Evolutionary conservation across 352 stramenopile species (phyloP), one percentile per base, ranked within the genome.

Genomic region (Phytophthora fragariaefolia): DNA sequence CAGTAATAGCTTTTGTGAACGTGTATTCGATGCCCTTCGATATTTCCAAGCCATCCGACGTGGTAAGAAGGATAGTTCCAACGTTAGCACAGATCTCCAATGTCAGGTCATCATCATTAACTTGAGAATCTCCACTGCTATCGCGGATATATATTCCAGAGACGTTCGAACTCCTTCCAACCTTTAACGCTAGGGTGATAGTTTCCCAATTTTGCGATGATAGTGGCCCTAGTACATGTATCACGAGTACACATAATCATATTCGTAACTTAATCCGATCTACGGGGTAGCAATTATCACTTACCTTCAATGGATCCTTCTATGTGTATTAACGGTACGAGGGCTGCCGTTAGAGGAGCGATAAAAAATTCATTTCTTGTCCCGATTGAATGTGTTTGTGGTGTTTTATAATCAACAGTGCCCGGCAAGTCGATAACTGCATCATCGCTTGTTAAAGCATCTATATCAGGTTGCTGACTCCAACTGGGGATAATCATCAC

Each of bases 11-110:
- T 47, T 9, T 9, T 47, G 40, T 24, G 24, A 26, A 47, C 8
- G 20, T 23, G 18, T 13, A 4, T 10, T 47, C 40, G 13, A 18
- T 26, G 4, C 40, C 40, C 8, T 47, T 18, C 40, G 13, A 47
- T 23, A 47, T 24, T 18, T 47, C n/a, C 40, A 47, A 47, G n/a
- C 40, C 40, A 47, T 47, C 40, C n/a, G n/a, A 47, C 15, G 40
- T 9, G 9, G 18, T 18, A 26, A 47, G 18, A 18, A 26, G 20
- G n/a, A 47, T 47, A 23, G 40, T 15, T 3, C 40, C 40, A 47
- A 47, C 24, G 6, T 47, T 18, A 47, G 40, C 40, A 23, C n/a
- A n/a, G 24, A 47, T 47, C 8, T 47, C n/a, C 40, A 47, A 47
- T 26, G 40, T 47, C 15, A 47, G 40, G 40, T 26, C 40, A 47